A percentile compares a stretch with the other conserved stretches of the same genome.
Conservation (phyloP, 2,329 filamentous ascomycete genomes). For the Trichoderma sp. region DNA sequence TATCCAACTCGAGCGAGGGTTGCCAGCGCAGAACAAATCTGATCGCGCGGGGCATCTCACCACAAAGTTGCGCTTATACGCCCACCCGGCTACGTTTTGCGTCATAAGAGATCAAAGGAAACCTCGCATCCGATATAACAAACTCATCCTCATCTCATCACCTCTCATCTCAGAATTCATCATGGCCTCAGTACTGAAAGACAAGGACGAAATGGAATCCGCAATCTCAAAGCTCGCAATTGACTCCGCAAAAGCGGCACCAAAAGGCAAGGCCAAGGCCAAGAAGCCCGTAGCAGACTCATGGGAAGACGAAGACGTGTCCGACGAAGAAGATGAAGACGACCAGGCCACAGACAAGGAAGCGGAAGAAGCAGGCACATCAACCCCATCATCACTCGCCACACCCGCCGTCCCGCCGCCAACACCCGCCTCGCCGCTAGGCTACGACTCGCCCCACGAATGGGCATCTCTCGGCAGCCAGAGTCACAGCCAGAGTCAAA, state of each 20-base stretch:
- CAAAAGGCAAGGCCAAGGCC: constrained; percentile 29
- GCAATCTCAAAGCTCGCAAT: constrained; percentile 38
- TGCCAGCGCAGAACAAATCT: not conserved
- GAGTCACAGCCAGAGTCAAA: not conserved
- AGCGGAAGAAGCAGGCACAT: not conserved
- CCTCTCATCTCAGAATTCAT: not conserved
- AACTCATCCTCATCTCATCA: not conserved
- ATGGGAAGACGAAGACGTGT: constrained; percentile 61
- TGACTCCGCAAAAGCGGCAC: constrained; percentile 26
- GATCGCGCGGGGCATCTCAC: not conserved
- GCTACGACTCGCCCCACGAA: constrained; percentile 26
- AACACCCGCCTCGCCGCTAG: not conserved
- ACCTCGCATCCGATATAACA: not conserved
- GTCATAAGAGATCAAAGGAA: not conserved
- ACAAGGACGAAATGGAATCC: constrained; percentile 27
- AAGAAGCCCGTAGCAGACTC: constrained; percentile 43
- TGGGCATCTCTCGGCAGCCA: constrained; percentile 4
- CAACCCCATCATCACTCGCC: not conserved
- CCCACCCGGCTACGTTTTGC: not conserved
- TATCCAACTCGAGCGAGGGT: not conserved
- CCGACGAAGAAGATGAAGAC: constrained; percentile 30
- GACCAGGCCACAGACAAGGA: constrained; percentile 19
- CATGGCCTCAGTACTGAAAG: not conserved
- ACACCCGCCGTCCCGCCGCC: not conserved
- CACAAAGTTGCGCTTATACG: not conserved